phyloP scores from a whole-genome alignment of 345 rosid genomes.

The Syzygium jambos region DNA sequence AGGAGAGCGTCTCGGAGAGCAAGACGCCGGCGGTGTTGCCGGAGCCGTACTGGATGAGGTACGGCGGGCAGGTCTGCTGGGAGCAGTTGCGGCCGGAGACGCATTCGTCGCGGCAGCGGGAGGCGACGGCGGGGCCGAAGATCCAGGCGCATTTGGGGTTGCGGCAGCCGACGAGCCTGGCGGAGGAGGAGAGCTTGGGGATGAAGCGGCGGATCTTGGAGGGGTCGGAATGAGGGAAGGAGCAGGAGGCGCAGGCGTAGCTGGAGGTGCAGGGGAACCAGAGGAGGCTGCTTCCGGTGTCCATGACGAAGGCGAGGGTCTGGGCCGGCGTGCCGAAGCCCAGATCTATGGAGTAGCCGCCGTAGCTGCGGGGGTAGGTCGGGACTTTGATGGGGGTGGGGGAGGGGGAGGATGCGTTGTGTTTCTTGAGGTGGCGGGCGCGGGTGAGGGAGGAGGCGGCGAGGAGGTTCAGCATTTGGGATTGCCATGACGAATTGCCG shows the following conservation, averaged over 20 bases:
- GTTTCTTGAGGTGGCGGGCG: slow-evolving; percentile 52
- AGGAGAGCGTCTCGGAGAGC: slow-evolving; percentile 41
- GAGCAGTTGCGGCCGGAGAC: slow-evolving; percentile 39
- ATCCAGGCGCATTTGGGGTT: slow-evolving; percentile 55
- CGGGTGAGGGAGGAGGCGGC: slow-evolving; percentile 49
- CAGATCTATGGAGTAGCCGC: slow-evolving; percentile 69
- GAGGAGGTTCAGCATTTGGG: slow-evolving; percentile 16
- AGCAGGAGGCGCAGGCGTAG: slow-evolving; percentile 47
- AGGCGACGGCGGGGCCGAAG: slow-evolving; percentile 34
- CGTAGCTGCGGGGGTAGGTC: slow-evolving; percentile 59
- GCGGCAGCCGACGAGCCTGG: slow-evolving; percentile 45
- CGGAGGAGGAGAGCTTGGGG: slow-evolving; percentile 55
- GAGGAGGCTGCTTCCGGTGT: slow-evolving; percentile 81
- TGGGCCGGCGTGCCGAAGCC: slow-evolving; percentile 90
- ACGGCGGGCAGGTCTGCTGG: slow-evolving; percentile 55
- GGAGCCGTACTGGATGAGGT: slow-evolving; percentile 57
- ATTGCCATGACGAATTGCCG: slow-evolving; percentile 19
- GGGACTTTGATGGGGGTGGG: slow-evolving; percentile 27
- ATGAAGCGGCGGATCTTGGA: slow-evolving; percentile 27
- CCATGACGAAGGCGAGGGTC: slow-evolving; percentile 43
- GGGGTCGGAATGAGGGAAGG: slow-evolving; percentile 32
- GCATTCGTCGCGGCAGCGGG: slow-evolving; percentile 18
- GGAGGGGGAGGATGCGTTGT: slow-evolving; percentile 5
- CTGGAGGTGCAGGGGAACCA: slow-evolving; percentile 90
- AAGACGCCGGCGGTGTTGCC: slow-evolving; percentile 75